Evolutionary conservation across 805 yeast genomes (phyloP).

Genomic region (Saturnispora silvae): DNA sequence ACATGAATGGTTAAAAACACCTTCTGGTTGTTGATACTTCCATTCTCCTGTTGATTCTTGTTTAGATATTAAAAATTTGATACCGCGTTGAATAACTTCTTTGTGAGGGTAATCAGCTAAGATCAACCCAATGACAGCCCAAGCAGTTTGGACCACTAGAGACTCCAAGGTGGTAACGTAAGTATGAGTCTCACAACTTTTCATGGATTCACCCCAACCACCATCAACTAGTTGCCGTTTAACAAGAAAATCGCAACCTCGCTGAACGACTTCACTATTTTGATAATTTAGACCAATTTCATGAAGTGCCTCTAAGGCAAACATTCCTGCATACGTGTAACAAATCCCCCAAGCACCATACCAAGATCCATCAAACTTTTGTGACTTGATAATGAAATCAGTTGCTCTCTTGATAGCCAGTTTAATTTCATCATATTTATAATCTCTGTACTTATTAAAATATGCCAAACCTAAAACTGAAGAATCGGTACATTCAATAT

Average conservation of each 20-base stretch:
- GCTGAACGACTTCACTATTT: constrained; percentile 50
- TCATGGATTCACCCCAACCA: constrained; percentile 96
- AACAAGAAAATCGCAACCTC: constrained; percentile 80
- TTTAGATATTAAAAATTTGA: constrained; percentile 48
- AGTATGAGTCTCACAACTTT: constrained; percentile 69
- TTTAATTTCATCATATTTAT: constrained; percentile 55
- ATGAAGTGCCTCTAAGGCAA: constrained; percentile 85
- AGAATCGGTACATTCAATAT: constrained; percentile 96
- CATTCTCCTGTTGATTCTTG: constrained; percentile 78
- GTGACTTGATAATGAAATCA: constrained; percentile 56
- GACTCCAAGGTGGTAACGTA: constrained; percentile 56
- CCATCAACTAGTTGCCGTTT: constrained; percentile 76
- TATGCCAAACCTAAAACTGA: constrained; percentile 80
- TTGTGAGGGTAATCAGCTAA: constrained; percentile 72
- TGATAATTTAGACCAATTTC: constrained; percentile 55
- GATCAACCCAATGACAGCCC: constrained; percentile 80
- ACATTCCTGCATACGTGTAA: constrained; percentile 93
- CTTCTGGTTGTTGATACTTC: constrained; percentile 78
- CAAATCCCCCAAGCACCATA: constrained; percentile 99
- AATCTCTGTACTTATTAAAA: constrained; percentile 55
- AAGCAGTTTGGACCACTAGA: constrained; percentile 79
- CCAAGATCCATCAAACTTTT: constrained; percentile 84
- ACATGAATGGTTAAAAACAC: constrained; percentile 86
- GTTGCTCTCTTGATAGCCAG: constrained; percentile 68
- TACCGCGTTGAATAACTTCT: constrained; percentile 51